A percentile compares a stretch with the other conserved stretches of the same genome.
These are phyloP conservation scores for Eucalyptus curtisii DNA, from an alignment of 345 rosid species.

Conservation along the genomic window DNA sequence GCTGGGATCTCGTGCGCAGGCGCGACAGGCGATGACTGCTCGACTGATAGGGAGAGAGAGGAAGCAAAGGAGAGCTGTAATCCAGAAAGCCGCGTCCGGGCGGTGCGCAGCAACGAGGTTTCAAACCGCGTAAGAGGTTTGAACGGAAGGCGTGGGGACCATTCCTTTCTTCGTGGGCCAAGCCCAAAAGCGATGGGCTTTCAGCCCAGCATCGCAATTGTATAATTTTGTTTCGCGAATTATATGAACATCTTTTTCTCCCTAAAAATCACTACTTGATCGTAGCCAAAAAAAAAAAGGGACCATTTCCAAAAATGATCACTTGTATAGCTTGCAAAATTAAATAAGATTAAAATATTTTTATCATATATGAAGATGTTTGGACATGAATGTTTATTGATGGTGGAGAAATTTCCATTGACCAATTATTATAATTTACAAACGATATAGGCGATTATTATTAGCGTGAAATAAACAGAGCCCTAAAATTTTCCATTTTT, in stretches of 20 bases:
- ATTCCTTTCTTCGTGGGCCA: neutral
- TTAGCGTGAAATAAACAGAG: accelerated
- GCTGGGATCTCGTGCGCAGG: too few species aligned
- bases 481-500: neutral
- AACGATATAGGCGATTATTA: too few species aligned
- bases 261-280: too few species aligned
- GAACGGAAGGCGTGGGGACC: neutral
- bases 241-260: too few species aligned
- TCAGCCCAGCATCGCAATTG: neutral
- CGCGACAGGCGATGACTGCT: neutral
- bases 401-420: neutral
- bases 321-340: accelerated
- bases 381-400: too few species aligned
- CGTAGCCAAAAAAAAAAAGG: too few species aligned
- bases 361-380: too few species aligned
- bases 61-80: neutral
- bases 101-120: neutral
- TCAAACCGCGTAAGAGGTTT: neutral
- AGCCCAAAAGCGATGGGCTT: neutral
- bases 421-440: too few species aligned
- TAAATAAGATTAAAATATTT: too few species aligned
- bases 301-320: too few species aligned
- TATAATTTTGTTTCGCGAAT: neutral
- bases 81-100: neutral
- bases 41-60: neutral